Conservation (phyloP, 1,284 basidiomycete genomes). For the Fomes fomentarius region DNA sequence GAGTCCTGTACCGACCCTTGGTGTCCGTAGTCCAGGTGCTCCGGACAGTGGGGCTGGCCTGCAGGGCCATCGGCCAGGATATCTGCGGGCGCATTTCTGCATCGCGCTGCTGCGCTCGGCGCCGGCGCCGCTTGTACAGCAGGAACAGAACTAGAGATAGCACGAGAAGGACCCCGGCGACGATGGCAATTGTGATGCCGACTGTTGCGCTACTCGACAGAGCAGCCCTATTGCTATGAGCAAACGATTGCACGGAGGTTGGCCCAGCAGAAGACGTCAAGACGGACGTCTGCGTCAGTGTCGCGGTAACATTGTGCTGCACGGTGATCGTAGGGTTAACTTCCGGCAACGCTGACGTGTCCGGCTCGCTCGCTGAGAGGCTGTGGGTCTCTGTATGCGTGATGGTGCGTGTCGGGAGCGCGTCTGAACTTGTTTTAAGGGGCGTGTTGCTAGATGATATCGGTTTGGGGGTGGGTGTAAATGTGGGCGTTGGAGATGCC, state of each 20-base stretch:
- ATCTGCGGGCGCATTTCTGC: not conserved
- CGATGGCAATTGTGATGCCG: not conserved
- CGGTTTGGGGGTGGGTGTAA: not conserved
- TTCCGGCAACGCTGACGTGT: not conserved
- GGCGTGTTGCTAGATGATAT: not conserved
- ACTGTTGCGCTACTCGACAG: not conserved
- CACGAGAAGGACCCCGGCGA: not conserved
- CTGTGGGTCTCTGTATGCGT: not conserved
- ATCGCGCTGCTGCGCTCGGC: not conserved
- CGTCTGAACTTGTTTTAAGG: not conserved
- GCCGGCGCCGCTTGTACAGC: not conserved
- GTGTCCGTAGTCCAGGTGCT: no score
- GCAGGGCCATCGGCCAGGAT: no score
- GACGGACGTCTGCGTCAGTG: not conserved
- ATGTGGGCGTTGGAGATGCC: not conserved
- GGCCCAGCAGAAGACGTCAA: not conserved
- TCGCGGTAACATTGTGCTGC: not conserved
- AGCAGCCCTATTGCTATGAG: not conserved
- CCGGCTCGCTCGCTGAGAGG: not conserved
- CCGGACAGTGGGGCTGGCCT: no score
- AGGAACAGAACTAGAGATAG: not conserved
- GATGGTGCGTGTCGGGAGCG: not conserved
- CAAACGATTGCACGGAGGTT: no score
- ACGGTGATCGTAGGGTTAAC: not conserved
- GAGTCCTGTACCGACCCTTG: not conserved